phyloP scores from a whole-genome alignment of 139 green algal genomes.

The Micromonas commoda region DNA sequence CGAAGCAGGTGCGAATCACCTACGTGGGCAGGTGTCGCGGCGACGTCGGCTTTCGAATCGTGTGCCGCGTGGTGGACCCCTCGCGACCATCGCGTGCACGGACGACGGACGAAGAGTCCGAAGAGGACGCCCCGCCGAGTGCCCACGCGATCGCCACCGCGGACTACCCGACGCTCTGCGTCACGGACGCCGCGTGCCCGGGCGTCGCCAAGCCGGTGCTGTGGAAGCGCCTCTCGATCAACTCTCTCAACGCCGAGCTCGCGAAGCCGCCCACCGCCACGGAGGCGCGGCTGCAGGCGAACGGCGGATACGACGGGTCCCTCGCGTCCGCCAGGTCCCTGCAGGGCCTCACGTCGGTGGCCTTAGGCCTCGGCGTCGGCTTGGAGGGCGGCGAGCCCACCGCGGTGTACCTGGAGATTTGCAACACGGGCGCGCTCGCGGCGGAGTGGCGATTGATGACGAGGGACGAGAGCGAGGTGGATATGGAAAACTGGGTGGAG shows the following conservation, averaged over 20 bases:
- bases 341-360: constrained; percentile 37
- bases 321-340: not conserved
- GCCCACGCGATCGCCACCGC: not conserved
- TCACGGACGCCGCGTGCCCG: constrained; percentile 19
- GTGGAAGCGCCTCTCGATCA: constrained; percentile 46
- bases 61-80: not conserved
- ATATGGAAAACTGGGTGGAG: constrained; percentile 72
- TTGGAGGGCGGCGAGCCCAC: constrained; percentile 20
- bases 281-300: constrained; percentile 35
- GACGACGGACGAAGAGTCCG: not conserved
- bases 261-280: constrained; percentile 26
- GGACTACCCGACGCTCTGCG: constrained; percentile 20
- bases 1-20: constrained; percentile 19
- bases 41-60: not conserved
- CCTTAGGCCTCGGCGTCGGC: constrained; percentile 46
- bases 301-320: not conserved
- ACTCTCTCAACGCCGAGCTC: constrained; percentile 49
- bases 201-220: constrained; percentile 40
- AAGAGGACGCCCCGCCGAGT: not conserved
- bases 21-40: not conserved
- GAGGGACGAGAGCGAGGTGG: constrained; percentile 43
- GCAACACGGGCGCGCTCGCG: constrained; percentile 39
- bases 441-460: constrained; percentile 46
- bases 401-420: constrained; percentile 40
- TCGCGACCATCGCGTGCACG: too few relatives aligned